These are phyloP conservation scores for Erythrobasidium yunnanense DNA, from an alignment of 768 basidiomycete genomes.

Conservation along the genomic window DNA sequence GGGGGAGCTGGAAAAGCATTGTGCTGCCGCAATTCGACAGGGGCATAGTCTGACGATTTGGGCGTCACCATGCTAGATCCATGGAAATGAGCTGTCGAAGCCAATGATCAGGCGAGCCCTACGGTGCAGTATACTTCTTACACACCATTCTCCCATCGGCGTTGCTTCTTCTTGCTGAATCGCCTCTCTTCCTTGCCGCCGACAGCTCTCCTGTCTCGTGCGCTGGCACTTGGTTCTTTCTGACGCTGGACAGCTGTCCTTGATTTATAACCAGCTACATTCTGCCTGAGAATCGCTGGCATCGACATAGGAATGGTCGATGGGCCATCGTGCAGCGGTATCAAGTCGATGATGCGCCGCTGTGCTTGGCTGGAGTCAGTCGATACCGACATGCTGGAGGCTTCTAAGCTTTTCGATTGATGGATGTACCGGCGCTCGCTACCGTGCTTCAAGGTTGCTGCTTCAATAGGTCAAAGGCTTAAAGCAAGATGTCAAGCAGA, in stretches of 20 bases:
- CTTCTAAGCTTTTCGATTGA: too few species aligned
- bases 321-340: constrained; percentile 12
- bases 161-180: constrained; percentile 7
- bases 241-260: background rate
- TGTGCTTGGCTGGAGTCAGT: too few species aligned
- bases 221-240: background rate
- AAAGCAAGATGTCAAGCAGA: too few species aligned
- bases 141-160: constrained; percentile 24
- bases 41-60: constrained; percentile 11
- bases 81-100: constrained; percentile 10
- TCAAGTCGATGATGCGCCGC: constrained; percentile 11
- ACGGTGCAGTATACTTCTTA: background rate
- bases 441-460: too few species aligned
- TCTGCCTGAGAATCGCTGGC: constrained; percentile 24
- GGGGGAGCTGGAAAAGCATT: constrained; percentile 15
- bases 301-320: background rate
- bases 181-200: background rate
- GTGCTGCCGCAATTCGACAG: background rate
- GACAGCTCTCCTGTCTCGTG: background rate
- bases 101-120: background rate
- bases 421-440: too few species aligned
- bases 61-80: constrained; percentile 4
- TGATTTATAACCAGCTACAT: constrained; percentile 14
- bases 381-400: too few species aligned
- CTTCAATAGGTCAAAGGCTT: too few species aligned